A percentile compares a stretch with the other conserved stretches of the same genome.
Evolutionary conservation across 2,329 filamentous ascomycete genomes (phyloP).

Genomic region (Alternaria sp.): DNA sequence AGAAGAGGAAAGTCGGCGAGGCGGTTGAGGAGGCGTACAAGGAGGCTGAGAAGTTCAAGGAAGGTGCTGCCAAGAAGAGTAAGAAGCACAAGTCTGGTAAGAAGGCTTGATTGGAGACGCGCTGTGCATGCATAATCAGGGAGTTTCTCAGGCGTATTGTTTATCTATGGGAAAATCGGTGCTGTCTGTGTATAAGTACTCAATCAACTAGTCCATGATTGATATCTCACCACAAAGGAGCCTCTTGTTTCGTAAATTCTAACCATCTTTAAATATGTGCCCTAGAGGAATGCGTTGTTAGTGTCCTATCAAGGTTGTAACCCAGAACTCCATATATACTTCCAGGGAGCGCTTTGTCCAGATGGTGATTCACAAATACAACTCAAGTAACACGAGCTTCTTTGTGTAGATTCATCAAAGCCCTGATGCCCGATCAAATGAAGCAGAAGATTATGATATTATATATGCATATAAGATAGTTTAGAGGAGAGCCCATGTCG

Average conservation of each 20-base stretch:
- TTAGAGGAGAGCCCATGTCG: neutral
- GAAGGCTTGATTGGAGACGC: constrained; percentile 45
- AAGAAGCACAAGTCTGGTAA: constrained; percentile 52
- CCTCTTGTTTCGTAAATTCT: neutral
- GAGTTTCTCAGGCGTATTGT: neutral
- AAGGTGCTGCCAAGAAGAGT: constrained; percentile 46
- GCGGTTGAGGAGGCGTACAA: constrained; percentile 59
- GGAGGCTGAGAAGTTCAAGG: constrained; percentile 48
- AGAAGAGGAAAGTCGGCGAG: constrained; percentile 76
- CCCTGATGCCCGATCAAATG: neutral
- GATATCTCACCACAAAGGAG: neutral
- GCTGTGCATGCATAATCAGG: constrained; percentile 1
- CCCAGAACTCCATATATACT: neutral
- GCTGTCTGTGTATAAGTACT: neutral
- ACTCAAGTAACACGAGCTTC: neutral
- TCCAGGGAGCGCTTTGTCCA: neutral
- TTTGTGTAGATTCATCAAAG: neutral
- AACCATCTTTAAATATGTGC: neutral
- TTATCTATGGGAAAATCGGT: neutral
- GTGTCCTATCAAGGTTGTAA: neutral
- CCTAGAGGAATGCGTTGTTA: neutral
- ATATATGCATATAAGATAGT: neutral
- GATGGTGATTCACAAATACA: neutral
- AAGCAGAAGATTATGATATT: neutral
- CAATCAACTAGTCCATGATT: neutral